Conservation (phyloP, 2,329 filamentous ascomycete genomes). For the Leptosphaerulina australis region DNA sequence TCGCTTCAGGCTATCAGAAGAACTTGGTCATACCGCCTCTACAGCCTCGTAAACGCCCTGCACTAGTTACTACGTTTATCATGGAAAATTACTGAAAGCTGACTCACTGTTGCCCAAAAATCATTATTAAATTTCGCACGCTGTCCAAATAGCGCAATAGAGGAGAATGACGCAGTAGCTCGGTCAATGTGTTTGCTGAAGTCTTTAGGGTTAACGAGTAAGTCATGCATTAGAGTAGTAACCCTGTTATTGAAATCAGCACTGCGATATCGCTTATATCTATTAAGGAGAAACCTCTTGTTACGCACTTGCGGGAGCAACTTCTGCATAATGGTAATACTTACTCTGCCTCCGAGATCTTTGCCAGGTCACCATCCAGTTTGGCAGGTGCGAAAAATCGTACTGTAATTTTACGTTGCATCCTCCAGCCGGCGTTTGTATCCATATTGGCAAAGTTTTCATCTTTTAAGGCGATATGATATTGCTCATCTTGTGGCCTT, state of each 20-base stretch:
- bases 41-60: constrained; percentile 28
- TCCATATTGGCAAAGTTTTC: constrained; percentile 32
- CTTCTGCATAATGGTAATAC: no score
- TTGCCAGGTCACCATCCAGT: constrained; percentile 26
- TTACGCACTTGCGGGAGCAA: no score
- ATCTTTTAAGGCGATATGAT: constrained; percentile 12
- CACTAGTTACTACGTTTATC: constrained; percentile 3
- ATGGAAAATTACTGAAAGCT: neutral
- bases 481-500: constrained; percentile 24
- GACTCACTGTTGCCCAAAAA: constrained; percentile 35
- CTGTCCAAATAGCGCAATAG: constrained; percentile 31
- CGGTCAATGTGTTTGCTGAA: constrained; percentile 43
- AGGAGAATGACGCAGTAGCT: constrained; percentile 27
- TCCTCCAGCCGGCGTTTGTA: constrained; percentile 25
- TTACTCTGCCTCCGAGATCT: constrained; percentile 36
- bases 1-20: neutral
- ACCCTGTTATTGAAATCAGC: constrained; percentile 18
- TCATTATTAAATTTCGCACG: constrained; percentile 24
- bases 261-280: constrained; percentile 2
- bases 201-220: constrained; percentile 53
- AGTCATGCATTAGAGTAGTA: constrained; percentile 50
- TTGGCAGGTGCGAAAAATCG: constrained; percentile 28
- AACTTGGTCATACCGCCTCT: constrained; percentile 22
- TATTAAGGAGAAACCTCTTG: neutral
- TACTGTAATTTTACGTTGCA: constrained; percentile 29